A percentile compares a stretch with the other conserved stretches of the same genome.
Evolutionary conservation across 139 green algal genomes (phyloP).

Genomic region (Closterium sp.): DNA sequence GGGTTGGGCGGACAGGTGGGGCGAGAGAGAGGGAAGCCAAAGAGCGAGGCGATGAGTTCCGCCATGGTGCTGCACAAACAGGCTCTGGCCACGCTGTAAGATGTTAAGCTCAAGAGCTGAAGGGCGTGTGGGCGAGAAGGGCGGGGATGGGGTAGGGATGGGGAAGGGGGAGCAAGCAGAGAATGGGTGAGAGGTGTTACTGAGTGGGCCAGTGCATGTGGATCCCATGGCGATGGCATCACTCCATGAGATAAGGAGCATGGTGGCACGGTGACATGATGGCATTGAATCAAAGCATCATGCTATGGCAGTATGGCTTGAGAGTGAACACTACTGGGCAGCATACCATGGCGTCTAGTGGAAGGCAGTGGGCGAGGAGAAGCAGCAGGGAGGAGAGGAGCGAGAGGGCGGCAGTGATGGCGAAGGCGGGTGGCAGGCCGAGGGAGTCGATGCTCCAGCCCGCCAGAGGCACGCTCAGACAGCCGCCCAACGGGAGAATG

Average conservation of each 20-base stretch:
- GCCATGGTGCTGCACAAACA: neutral
- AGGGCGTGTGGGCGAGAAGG: too few species aligned
- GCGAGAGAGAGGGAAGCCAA: neutral
- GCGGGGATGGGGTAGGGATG: too few species aligned
- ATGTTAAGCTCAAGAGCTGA: too few species aligned
- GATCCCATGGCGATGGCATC: too few species aligned
- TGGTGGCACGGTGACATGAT: too few species aligned
- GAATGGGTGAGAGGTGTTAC: too few species aligned
- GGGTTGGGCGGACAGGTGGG: too few species aligned
- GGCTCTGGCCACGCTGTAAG: too few species aligned
- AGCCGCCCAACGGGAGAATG: slow-evolving; percentile 23
- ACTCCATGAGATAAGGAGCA: too few species aligned
- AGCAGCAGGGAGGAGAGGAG: neutral
- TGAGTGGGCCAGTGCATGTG: too few species aligned
- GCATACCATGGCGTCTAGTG: neutral
- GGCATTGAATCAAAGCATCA: too few species aligned
- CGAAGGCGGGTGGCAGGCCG: slow-evolving; percentile 15
- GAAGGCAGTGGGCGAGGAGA: neutral
- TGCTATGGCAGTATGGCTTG: neutral
- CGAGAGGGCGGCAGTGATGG: slow-evolving; percentile 5
- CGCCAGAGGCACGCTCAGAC: slow-evolving; percentile 14
- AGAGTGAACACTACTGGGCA: neutral
- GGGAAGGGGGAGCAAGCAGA: too few species aligned
- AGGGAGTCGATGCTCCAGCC: slow-evolving; percentile 12
- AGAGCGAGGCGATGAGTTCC: neutral